Conservation (phyloP, 1,284 basidiomycete species). For the Trichosporon sp. region DNA sequence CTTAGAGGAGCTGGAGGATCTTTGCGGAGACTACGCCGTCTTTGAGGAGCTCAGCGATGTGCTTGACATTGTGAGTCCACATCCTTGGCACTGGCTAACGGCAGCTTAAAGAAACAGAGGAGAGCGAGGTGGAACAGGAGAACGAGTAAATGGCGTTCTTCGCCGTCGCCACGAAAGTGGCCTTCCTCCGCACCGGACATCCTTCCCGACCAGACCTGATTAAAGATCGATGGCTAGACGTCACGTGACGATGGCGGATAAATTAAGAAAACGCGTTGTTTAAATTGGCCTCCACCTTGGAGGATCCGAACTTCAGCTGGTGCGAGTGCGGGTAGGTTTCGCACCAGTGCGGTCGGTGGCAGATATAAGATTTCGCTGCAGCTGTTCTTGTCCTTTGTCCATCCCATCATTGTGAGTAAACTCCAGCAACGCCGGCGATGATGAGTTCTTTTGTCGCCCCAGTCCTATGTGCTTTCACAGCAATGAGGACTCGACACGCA, state of each 20-base stretch:
- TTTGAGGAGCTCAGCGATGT: not conserved
- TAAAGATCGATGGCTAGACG: no score
- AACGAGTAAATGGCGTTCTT: no score
- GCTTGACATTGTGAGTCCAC: not conserved
- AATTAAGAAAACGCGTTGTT: not conserved
- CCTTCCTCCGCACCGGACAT: no score
- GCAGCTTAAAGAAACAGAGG: not conserved
- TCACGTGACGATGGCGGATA: not conserved
- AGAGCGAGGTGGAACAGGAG: no score
- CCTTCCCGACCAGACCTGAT: no score
- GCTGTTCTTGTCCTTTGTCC: not conserved
- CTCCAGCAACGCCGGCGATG: not conserved
- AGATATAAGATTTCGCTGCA: not conserved
- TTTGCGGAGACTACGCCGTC: not conserved
- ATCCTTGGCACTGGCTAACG: not conserved
- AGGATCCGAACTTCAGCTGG: not conserved
- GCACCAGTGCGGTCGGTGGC: not conserved
- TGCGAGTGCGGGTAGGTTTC: not conserved
- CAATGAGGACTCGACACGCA: constrained; percentile 3
- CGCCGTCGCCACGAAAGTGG: no score
- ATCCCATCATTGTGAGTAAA: not conserved
- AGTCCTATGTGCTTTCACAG: not conserved
- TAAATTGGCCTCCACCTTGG: not conserved
- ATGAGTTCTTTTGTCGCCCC: constrained; percentile 2
- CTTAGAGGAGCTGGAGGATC: not conserved